phyloP scores from a whole-genome alignment of 2,329 filamentous ascomycete genomes.

The Mycocentrospora acerina region DNA sequence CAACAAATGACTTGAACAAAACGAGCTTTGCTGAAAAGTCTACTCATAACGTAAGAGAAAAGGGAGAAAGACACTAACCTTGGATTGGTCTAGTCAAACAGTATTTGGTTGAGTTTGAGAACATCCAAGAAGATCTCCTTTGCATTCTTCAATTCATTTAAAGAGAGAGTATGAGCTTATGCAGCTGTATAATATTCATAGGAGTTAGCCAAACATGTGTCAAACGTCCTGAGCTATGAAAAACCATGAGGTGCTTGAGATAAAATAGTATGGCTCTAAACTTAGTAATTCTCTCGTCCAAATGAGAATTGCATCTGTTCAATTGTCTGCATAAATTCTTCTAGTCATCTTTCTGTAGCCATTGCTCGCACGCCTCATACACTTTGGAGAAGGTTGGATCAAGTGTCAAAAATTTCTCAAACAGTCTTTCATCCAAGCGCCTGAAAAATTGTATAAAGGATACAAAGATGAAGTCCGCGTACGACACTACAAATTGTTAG shows the following conservation, averaged over 20 bases:
- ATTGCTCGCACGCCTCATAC: slow-evolving; percentile 44
- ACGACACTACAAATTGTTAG: slow-evolving; percentile 38
- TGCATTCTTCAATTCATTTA: no score
- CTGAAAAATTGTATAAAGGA: slow-evolving; percentile 51
- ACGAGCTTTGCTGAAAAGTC: slow-evolving; percentile 13
- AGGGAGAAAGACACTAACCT: slow-evolving; percentile 2
- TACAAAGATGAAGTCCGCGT: slow-evolving; percentile 56
- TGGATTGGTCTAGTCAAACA: background rate
- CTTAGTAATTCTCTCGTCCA: background rate
- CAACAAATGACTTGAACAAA: slow-evolving; percentile 1
- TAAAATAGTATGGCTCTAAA: no score
- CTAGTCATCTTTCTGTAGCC: slow-evolving; percentile 43
- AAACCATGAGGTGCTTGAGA: no score
- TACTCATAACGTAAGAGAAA: slow-evolving; percentile 22
- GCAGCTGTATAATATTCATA: no score
- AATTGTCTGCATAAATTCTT: background rate
- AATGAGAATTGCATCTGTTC: background rate
- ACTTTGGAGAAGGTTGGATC: slow-evolving; percentile 41
- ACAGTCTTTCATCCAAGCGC: slow-evolving; percentile 40
- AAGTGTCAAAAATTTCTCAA: slow-evolving; percentile 42
- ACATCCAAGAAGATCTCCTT: no score
- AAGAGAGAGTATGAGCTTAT: no score
- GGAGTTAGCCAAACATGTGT: no score
- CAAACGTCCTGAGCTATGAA: no score
- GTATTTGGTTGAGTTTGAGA: no score